Base-by-base conservation (phyloP, 805 yeast genomes). In the Saccharomyces jurei region DNA sequence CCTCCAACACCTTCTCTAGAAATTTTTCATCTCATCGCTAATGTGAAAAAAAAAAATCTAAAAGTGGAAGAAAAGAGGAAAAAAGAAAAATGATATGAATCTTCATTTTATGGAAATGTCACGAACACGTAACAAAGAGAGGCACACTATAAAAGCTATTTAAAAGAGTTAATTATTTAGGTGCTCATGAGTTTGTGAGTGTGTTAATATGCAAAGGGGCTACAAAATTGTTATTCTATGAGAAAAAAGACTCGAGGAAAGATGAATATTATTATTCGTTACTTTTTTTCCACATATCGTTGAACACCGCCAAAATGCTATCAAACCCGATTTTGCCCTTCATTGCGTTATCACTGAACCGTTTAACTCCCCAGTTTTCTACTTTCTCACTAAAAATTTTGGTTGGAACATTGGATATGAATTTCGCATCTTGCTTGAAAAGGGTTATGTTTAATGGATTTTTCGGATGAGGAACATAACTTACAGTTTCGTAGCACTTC, bases 281-380 rank as follows among this genome's bases (percentile, higher is more conserved):
- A 36, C 25, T 25, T 8, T 36, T 17, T 10, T 21, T 36, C 44
- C 44, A 36, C 11, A 36, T 36, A 36, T 36, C 44, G 10, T 74
- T 74, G 46, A 76, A 71, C 11, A 76, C 66, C 54, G 79, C 68
- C 54, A 92, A 74, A 2, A 94, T 97, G 2, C 81, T 70, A 58
- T 94, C 98, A 61, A 92, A 91, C 0, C 97, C 99, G 29, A 71
- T 61, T 60, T 83, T 86, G 29, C 99, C 99, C 62, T 81, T 81
- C 53, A 71, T 72, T 14, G 98, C 97, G 69, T 92, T 92, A 67
- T 88, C 94, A 48, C 84, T 82, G 70, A 92, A 94, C 67, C 97
- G 76, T 65, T 87, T 87, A 4, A 89, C 86, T 0, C 90, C 81
- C 96, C 97, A 92, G 50, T 89, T 95, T 70, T 92, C 99, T 57